Evolutionary conservation across 2,329 filamentous ascomycete genomes (phyloP).

Genomic region (Boeremia exigua): DNA sequence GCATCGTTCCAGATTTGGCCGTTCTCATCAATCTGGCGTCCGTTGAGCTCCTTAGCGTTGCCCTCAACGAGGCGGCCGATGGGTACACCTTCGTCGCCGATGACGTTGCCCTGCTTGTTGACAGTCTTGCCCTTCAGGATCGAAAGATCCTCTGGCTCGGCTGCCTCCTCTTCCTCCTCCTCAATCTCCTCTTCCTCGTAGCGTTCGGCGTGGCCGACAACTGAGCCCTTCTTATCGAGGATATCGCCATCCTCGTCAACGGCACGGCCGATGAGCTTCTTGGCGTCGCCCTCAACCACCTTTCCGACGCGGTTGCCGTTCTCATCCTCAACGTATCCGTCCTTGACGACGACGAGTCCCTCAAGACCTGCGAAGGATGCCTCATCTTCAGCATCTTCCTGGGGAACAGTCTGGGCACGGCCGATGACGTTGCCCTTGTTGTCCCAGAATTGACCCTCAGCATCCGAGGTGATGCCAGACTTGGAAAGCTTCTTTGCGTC

Average conservation of each 20-base stretch:
- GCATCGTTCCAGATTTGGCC: slow-evolving; percentile 75
- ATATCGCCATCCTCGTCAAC: slow-evolving; percentile 62
- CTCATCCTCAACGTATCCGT: slow-evolving; percentile 57
- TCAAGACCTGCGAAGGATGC: slow-evolving; percentile 58
- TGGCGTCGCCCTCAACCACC: slow-evolving; percentile 57
- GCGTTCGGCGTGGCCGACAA: slow-evolving; percentile 59
- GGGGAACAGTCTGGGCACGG: slow-evolving; percentile 55
- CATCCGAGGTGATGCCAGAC: slow-evolving; percentile 53
- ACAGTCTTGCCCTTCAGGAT: slow-evolving; percentile 54
- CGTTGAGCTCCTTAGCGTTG: slow-evolving; percentile 66
- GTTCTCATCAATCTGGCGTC: slow-evolving; percentile 73
- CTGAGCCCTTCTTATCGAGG: slow-evolving; percentile 60
- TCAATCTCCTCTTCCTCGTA: slow-evolving; percentile 64
- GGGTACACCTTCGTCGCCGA: slow-evolving; percentile 58
- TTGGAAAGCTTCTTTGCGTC: slow-evolving; percentile 61
- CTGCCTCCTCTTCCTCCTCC: slow-evolving; percentile 51
- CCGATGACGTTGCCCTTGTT: slow-evolving; percentile 61
- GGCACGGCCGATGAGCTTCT: slow-evolving; percentile 58
- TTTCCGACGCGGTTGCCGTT: slow-evolving; percentile 58
- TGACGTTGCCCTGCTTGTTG: slow-evolving; percentile 59
- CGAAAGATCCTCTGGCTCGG: slow-evolving; percentile 53
- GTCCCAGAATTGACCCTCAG: slow-evolving; percentile 60
- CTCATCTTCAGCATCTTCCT: slow-evolving; percentile 57
- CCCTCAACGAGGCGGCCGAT: slow-evolving; percentile 72
- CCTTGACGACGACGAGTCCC: slow-evolving; percentile 57